These are phyloP conservation scores for Penicillium canescens DNA, from an alignment of 495 filamentous ascomycete genomes.

Conservation along the genomic window DNA sequence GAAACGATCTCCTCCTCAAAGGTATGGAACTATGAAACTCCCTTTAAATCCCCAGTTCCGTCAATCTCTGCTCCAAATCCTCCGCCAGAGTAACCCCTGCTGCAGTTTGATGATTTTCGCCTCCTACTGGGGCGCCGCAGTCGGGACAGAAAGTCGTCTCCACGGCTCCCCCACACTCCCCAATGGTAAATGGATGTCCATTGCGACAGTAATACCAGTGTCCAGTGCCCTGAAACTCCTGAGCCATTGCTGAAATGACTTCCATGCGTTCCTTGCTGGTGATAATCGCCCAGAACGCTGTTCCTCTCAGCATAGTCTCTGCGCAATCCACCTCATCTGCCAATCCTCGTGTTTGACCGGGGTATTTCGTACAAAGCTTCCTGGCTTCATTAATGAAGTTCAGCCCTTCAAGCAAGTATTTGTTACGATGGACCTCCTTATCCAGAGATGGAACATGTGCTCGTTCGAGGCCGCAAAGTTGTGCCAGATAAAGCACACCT, in stretches of 20 bases:
- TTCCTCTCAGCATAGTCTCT: conserved; percentile 32
- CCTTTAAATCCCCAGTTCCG: too few species aligned
- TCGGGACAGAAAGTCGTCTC: conserved; percentile 63
- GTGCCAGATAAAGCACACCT: conserved; percentile 35
- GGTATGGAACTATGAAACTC: too few species aligned
- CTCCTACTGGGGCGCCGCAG: conserved; percentile 62
- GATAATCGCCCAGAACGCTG: conserved; percentile 44
- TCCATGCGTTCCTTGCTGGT: conserved; percentile 47
- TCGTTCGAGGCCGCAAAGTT: conserved; percentile 38
- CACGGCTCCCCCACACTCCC: conserved; percentile 74
- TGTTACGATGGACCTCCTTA: neutral
- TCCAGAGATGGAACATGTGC: neutral
- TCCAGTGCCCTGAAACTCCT: conserved; percentile 53
- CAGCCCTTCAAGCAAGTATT: neutral
- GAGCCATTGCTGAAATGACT: conserved; percentile 52
- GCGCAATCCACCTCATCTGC: conserved; percentile 26
- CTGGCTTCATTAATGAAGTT: conserved; percentile 23
- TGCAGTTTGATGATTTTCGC: conserved; percentile 50
- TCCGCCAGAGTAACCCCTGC: conserved; percentile 51
- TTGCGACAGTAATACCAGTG: conserved; percentile 72
- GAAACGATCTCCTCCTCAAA: neutral
- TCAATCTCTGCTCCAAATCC: conserved; percentile 42
- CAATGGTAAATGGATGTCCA: conserved; percentile 70
- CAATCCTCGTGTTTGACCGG: conserved; percentile 28
- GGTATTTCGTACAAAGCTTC: conserved; percentile 23